These are phyloP conservation scores for Beauveria scarabaeidicola DNA, from an alignment of 2,329 filamentous ascomycete species.

Conservation along the genomic window DNA sequence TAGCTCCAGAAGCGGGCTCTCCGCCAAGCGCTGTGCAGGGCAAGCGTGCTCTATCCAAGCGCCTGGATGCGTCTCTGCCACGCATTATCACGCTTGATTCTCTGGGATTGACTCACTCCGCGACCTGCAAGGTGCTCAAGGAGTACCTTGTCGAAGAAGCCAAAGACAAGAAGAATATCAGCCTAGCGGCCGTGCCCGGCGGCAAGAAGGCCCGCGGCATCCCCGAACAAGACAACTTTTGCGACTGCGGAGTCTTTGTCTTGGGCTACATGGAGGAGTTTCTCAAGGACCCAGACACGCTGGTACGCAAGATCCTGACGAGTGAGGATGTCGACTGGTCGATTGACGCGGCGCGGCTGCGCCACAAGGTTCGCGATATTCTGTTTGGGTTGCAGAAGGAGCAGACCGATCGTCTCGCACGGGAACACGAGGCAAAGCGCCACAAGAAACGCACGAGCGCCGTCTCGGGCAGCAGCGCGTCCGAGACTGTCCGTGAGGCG, in stretches of 20 bases:
- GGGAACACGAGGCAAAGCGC: slow-evolving; percentile 27
- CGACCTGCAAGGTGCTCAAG: slow-evolving; percentile 60
- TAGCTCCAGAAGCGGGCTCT: not conserved
- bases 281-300: slow-evolving; percentile 61
- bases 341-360: slow-evolving; percentile 52
- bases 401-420: slow-evolving; percentile 39
- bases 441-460: not conserved
- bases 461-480: not conserved
- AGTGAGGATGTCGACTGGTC: slow-evolving; percentile 42
- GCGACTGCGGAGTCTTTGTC: slow-evolving; percentile 83
- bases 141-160: slow-evolving; percentile 72
- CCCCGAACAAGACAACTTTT: slow-evolving; percentile 73
- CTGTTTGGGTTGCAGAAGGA: slow-evolving; percentile 55
- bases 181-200: slow-evolving; percentile 28
- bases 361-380: slow-evolving; percentile 55
- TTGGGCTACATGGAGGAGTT: slow-evolving; percentile 81
- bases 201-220: slow-evolving; percentile 65
- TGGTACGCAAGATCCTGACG: slow-evolving; percentile 57
- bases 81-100: slow-evolving; percentile 86
- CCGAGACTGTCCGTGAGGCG: slow-evolving; percentile 1
- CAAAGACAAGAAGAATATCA: slow-evolving; percentile 44
- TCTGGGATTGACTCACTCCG: slow-evolving; percentile 54
- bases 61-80: slow-evolving; percentile 42
- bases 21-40: not conserved
- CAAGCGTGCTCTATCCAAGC: slow-evolving; percentile 15